A percentile compares a stretch with the other conserved stretches of the same genome.
Evolutionary conservation across 1,139 yeast genomes (phyloP).

Genomic region (Sugiyamaella neomexicana): DNA sequence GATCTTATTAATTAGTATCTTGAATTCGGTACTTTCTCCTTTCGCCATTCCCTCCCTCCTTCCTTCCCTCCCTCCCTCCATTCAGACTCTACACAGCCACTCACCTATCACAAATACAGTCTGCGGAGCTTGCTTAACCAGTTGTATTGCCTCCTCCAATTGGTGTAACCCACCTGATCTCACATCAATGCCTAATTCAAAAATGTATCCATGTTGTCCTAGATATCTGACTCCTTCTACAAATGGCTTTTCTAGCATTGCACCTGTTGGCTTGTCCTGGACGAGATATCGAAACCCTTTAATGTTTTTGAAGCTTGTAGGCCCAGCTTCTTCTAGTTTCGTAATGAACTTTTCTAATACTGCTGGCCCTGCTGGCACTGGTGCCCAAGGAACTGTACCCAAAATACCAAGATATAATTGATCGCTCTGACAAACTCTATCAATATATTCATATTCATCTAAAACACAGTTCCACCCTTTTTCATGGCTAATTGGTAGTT

Average conservation of each 20-base stretch:
- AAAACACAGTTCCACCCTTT: slow-evolving; percentile 31
- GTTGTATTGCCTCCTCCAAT: slow-evolving; percentile 39
- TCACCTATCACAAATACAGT: slow-evolving; percentile 36
- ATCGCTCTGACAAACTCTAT: slow-evolving; percentile 23
- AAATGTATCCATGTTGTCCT: slow-evolving; percentile 33
- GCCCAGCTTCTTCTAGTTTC: slow-evolving; percentile 17
- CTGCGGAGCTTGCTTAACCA: slow-evolving; percentile 30
- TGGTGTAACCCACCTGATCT: slow-evolving; percentile 46
- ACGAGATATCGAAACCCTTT: slow-evolving; percentile 47
- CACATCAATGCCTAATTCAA: slow-evolving; percentile 48
- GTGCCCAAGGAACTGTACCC: slow-evolving; percentile 25
- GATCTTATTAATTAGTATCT: no score
- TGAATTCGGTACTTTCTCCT: no score
- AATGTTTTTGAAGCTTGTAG: slow-evolving; percentile 25
- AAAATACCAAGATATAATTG: slow-evolving; percentile 18
- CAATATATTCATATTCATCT: slow-evolving; percentile 36
- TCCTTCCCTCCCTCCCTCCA: slow-evolving; percentile 38
- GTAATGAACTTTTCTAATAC: slow-evolving; percentile 26
- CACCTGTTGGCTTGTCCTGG: slow-evolving; percentile 45
- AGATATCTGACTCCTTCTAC: slow-evolving; percentile 41
- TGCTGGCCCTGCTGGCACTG: slow-evolving; percentile 20
- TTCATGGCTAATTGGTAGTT: slow-evolving; percentile 19
- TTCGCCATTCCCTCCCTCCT: no score
- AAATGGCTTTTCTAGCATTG: slow-evolving; percentile 37
- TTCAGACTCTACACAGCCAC: slow-evolving; percentile 33